Percentiles rank a stretch among this genome's conserved stretches.
Conservation (phyloP, 257 asterid genomes). For the Thymus mandschuricus region DNA sequence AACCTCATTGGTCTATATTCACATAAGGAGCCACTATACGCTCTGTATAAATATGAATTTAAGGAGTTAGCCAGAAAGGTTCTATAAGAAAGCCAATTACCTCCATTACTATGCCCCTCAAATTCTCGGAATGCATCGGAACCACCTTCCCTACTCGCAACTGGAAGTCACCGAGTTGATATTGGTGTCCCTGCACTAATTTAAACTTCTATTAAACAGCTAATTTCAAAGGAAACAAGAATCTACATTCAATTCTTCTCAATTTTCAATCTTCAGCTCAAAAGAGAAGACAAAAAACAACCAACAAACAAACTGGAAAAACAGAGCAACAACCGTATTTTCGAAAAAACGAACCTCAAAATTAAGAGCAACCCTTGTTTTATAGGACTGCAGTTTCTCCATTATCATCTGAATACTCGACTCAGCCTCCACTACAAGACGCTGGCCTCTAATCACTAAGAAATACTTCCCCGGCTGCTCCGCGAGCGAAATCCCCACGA, state of each 20-base stretch:
- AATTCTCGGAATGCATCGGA: conserved; percentile 71
- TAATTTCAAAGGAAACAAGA: conserved; percentile 6
- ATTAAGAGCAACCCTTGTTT: conserved; percentile 78
- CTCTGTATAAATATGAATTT: background rate
- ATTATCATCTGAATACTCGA: conserved; percentile 77
- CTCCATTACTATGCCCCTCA: conserved; percentile 99
- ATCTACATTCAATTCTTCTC: conserved; percentile 1
- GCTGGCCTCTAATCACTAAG: conserved; percentile 75
- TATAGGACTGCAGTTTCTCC: conserved; percentile 95
- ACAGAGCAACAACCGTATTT: conserved; percentile 1
- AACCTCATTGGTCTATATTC: background rate
- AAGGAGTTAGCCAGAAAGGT: background rate
- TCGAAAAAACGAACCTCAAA: conserved; percentile 68
- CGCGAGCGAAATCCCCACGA: conserved; percentile 82
- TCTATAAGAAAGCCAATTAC: conserved; percentile 38
- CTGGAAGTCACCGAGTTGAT: conserved; percentile 89
- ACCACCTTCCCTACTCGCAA: conserved; percentile 97
- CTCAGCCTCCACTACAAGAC: conserved; percentile 81
- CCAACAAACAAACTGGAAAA: background rate
- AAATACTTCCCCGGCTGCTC: conserved; percentile 80
- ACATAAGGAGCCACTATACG: background rate
- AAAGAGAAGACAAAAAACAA: background rate
- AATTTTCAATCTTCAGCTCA: conserved; percentile 14
- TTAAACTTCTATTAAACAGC: conserved; percentile 18
- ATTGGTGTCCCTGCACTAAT: conserved; percentile 63